Conservation (phyloP, 2,329 filamentous ascomycete species). For the Hymenoscyphus linearis region DNA sequence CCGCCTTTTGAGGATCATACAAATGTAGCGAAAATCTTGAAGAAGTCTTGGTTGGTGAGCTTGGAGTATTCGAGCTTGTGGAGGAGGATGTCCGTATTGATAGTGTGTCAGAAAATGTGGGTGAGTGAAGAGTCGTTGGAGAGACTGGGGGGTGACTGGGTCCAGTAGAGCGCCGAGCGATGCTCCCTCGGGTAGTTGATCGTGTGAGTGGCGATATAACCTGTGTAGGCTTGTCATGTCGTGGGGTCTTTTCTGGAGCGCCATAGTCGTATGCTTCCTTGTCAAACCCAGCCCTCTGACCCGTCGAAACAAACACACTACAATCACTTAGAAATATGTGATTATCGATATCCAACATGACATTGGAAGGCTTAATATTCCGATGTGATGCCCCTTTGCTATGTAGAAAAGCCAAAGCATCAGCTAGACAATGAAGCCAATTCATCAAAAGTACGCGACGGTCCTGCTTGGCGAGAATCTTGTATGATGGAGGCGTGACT, state of each 20-base stretch:
- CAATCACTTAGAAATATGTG: constrained; percentile 64
- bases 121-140: neutral
- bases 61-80: constrained; percentile 14
- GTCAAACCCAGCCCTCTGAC: constrained; percentile 50
- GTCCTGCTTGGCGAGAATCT: constrained; percentile 54
- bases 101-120: constrained; percentile 20
- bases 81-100: constrained; percentile 23
- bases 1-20: constrained; percentile 53
- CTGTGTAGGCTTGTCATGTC: constrained; percentile 33
- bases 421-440: constrained; percentile 68
- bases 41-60: constrained; percentile 9
- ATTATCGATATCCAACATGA: constrained; percentile 61
- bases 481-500: constrained; percentile 56
- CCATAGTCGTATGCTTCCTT: constrained; percentile 69
- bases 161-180: constrained; percentile 24
- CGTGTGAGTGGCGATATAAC: constrained; percentile 34
- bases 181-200: constrained; percentile 14
- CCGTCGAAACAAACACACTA: constrained; percentile 40
- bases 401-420: constrained; percentile 64
- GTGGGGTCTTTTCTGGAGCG: constrained; percentile 53
- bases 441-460: constrained; percentile 58
- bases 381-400: constrained; percentile 58
- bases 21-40: constrained; percentile 26
- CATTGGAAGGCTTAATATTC: constrained; percentile 65
- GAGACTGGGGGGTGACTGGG: constrained; percentile 12